These are phyloP conservation scores for Phytopythium mirpurense DNA, from an alignment of 352 stramenopile species.

Conservation along the genomic window DNA sequence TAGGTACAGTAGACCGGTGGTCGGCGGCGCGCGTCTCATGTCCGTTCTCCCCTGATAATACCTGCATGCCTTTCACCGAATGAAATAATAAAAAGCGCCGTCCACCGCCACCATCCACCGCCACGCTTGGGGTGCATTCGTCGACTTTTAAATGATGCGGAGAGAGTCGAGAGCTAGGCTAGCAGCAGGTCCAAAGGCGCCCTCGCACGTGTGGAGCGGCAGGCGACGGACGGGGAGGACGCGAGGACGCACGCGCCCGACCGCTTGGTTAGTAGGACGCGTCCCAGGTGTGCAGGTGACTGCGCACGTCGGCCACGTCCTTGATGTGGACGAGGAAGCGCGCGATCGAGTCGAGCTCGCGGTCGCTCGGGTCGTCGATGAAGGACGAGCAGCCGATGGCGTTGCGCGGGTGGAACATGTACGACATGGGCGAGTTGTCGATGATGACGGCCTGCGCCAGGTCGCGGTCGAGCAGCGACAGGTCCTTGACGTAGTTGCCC, in stretches of 20 bases:
- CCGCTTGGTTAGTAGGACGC: conserved; percentile 37
- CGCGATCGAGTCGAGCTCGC: conserved; percentile 85
- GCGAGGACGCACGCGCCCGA: no score
- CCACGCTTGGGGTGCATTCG: no score
- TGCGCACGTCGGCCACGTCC: conserved; percentile 55
- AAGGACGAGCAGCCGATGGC: conserved; percentile 84
- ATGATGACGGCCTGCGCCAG: conserved; percentile 96
- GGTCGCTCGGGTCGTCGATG: conserved; percentile 87
- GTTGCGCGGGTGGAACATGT: conserved; percentile 95
- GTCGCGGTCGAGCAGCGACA: conserved; percentile 92
- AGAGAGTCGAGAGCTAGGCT: no score
- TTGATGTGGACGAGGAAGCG: conserved; percentile 55
- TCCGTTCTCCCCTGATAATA: background rate
- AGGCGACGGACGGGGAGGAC: no score
- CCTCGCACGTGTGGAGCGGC: no score
- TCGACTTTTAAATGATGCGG: background rate
- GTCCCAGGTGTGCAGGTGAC: conserved; percentile 66
- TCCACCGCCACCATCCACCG: no score
- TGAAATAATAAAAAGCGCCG: no score
- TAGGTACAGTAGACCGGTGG: background rate
- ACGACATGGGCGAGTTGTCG: conserved; percentile 98
- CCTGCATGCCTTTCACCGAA: no score
- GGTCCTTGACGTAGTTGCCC: conserved; percentile 97
- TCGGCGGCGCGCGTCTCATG: background rate
- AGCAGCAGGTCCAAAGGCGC: no score